phyloP scores from a whole-genome alignment of 2,329 filamentous ascomycete species.

The Colletotrichum tropicale region DNA sequence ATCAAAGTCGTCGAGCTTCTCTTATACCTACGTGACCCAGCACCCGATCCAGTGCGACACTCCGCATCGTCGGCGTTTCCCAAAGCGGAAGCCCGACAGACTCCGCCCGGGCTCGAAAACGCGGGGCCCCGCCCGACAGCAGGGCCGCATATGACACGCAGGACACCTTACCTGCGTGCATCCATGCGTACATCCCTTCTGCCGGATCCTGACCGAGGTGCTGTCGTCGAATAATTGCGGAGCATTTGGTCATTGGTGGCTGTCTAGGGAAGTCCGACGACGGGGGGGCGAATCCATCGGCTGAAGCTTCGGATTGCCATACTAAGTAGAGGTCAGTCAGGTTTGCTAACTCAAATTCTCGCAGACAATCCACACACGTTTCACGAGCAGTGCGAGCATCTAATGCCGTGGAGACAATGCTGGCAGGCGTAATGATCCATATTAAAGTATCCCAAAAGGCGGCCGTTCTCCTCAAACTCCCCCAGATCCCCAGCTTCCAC shows the following conservation, averaged over 20 bases:
- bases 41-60: neutral
- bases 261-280: neutral
- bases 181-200: neutral
- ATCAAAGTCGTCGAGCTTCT: neutral
- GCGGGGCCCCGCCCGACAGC: neutral
- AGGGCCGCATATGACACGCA: neutral
- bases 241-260: neutral
- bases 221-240: neutral
- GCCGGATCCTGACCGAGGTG: neutral
- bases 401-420: neutral
- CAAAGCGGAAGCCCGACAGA: neutral
- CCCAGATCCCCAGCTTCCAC: neutral
- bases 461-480: conserved; percentile 11
- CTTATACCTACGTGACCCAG: neutral
- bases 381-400: neutral
- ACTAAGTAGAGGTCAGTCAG: neutral
- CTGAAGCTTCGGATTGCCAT: neutral
- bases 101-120: neutral
- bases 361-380: neutral
- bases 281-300: neutral
- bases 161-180: neutral
- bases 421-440: neutral
- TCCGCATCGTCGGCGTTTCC: neutral
- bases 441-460: conserved; percentile 19
- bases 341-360: neutral